Evolutionary conservation across 768 basidiomycete species (phyloP).

Genomic region (Tephrocybe sp.): DNA sequence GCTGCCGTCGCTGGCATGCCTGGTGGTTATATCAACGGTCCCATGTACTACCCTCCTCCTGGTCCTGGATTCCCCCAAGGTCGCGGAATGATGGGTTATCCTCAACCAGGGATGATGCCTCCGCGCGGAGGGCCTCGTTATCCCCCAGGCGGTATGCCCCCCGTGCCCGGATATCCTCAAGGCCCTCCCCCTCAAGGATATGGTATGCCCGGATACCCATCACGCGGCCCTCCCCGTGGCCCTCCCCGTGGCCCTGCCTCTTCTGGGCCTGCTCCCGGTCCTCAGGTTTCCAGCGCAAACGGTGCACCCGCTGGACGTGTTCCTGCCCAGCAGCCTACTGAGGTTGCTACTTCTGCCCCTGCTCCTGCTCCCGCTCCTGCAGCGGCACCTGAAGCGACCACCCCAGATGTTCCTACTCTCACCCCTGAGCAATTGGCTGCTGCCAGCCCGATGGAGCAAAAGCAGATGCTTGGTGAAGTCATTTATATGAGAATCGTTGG

Average conservation of each 20-base stretch:
- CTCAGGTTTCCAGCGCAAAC: slow-evolving; percentile 62
- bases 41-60: slow-evolving; percentile 86
- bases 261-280: slow-evolving; percentile 64
- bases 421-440: slow-evolving; percentile 48
- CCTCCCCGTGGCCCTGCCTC: slow-evolving; percentile 67
- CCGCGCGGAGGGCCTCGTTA: slow-evolving; percentile 61
- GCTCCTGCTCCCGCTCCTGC: slow-evolving; percentile 31
- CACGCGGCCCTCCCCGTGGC: slow-evolving; percentile 52
- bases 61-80: slow-evolving; percentile 80
- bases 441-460: slow-evolving; percentile 85
- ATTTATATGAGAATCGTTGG: slow-evolving; percentile 87
- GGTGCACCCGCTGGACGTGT: slow-evolving; percentile 43
- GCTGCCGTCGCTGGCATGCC: slow-evolving; percentile 85
- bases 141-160: slow-evolving; percentile 57
- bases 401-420: slow-evolving; percentile 39
- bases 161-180: slow-evolving; percentile 63
- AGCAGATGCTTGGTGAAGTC: slow-evolving; percentile 98
- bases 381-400: slow-evolving; percentile 39
- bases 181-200: slow-evolving; percentile 75
- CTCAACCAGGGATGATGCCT: slow-evolving; percentile 83
- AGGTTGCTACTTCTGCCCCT: slow-evolving; percentile 40
- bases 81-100: slow-evolving; percentile 78
- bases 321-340: slow-evolving; percentile 37
- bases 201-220: slow-evolving; percentile 65
- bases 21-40: slow-evolving; percentile 77